Evolutionary conservation across 345 rosid species (phyloP).

Genomic region (Noccaea bulbosa): DNA sequence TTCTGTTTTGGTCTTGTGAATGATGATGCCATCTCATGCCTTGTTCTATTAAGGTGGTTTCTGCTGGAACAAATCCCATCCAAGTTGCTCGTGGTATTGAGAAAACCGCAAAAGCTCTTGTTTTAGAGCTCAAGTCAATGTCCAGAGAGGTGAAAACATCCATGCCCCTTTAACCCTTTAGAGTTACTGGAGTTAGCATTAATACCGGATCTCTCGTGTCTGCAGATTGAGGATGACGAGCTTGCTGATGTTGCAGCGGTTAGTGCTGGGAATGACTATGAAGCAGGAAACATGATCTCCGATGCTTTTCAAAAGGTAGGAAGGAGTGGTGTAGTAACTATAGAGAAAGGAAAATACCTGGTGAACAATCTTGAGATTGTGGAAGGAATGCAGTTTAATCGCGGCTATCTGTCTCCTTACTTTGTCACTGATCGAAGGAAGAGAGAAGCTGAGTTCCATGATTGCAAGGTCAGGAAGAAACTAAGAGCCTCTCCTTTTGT

Average conservation of each 20-base stretch:
- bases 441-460: conserved; percentile 65
- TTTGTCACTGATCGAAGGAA: conserved; percentile 76
- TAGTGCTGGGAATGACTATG: conserved; percentile 83
- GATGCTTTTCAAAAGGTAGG: conserved; percentile 73
- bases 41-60: conserved; percentile 63
- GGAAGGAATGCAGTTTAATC: conserved; percentile 92
- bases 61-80: conserved; percentile 84
- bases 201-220: background rate
- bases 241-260: conserved; percentile 90
- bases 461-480: conserved; percentile 68
- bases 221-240: conserved; percentile 83
- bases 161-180: conserved; percentile 2
- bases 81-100: conserved; percentile 87
- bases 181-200: conserved; percentile 17
- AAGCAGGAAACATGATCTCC: conserved; percentile 74
- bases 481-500: conserved; percentile 4
- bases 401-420: conserved; percentile 84
- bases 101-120: conserved; percentile 75
- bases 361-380: conserved; percentile 69
- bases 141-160: conserved; percentile 70
- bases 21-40: background rate
- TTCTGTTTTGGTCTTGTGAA: conserved; percentile 25
- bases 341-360: conserved; percentile 63
- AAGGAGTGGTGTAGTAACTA: conserved; percentile 71
- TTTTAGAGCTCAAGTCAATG: conserved; percentile 80